Evolutionary conservation across 306 rosid species (phyloP), one percentile per base, ranked within the genome.

Genomic region (Alnus rubra): DNA sequence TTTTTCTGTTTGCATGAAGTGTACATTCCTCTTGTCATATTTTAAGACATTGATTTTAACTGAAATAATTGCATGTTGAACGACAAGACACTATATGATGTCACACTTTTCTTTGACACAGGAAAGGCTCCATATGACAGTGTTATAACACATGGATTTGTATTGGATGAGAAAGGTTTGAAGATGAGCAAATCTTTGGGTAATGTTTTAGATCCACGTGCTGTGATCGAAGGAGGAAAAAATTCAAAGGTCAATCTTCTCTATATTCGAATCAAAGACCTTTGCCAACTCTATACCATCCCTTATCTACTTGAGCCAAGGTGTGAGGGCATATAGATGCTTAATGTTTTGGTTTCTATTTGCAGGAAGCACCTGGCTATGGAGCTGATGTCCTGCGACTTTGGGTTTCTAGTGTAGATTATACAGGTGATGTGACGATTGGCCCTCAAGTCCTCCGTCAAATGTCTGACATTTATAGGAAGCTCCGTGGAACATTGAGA

Each of bases 181-280:
- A 95, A 95, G 86, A 95, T 95, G 99, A 95, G 99, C 93, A 95
- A 95, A 86, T 95, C 99, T 79, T 84, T 93, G 92, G 99, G 99
- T 60, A 95, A 95, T 78, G 98, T 95, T 70, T 92, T 95, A 70
- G 96, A 95, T 81, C 99, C 99, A 74, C 85, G 83, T 51, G 83
- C 69, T 69, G 96, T 93, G 79, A 95, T 95, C 73, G 99, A 88
- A 88, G 99, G 99, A 80, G 98, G 99, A 37, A 95, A 95, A 83
- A 95, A 93, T 75, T 93, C 87, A 75, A 95, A 89, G 96, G 99
- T 92, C 60, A 67, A 90, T 85, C 37, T 55, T 72, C 37, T 77
- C 39, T 51, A 76, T 35, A 62, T 51, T 71, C 53, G 62, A 54
- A 68, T 42, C 39, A 79, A 59, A 70, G 52, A 16, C 52, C 30